Evolutionary conservation across 1,139 yeast genomes (phyloP).

Genomic region (Ashbya aceris): DNA sequence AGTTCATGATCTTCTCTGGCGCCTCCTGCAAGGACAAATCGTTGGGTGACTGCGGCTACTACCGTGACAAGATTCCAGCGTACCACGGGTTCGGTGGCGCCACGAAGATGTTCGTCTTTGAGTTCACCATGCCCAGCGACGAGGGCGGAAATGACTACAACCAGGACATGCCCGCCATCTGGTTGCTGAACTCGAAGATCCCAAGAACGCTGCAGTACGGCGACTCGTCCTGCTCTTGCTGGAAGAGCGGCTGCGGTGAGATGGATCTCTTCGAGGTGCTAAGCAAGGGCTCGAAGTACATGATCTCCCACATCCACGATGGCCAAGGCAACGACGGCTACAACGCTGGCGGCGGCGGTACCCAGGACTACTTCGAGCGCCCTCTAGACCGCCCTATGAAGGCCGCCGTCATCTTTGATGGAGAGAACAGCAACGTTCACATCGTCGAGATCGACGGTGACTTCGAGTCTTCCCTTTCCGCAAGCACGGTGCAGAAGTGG

Average conservation of each 20-base stretch:
- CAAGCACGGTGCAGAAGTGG: slow-evolving; percentile 50
- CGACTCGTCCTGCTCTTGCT: slow-evolving; percentile 72
- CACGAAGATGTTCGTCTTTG: slow-evolving; percentile 61
- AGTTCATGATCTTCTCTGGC: slow-evolving; percentile 70
- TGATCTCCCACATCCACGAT: slow-evolving; percentile 77
- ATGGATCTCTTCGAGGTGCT: slow-evolving; percentile 84
- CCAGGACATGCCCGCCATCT: slow-evolving; percentile 66
- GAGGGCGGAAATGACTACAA: slow-evolving; percentile 32
- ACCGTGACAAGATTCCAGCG: slow-evolving; percentile 68
- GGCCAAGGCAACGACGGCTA: slow-evolving; percentile 64
- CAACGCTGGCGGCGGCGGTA: slow-evolving; percentile 68
- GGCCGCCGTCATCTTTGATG: slow-evolving; percentile 81
- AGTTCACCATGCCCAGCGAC: slow-evolving; percentile 56
- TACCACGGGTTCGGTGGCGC: slow-evolving; percentile 62
- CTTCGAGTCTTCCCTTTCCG: slow-evolving; percentile 47
- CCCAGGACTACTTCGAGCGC: slow-evolving; percentile 77
- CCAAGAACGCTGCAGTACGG: slow-evolving; percentile 94
- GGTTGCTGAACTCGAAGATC: slow-evolving; percentile 88
- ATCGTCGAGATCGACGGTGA: slow-evolving; percentile 50
- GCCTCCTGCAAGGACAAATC: slow-evolving; percentile 46
- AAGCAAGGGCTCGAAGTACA: slow-evolving; percentile 56
- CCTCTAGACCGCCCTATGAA: slow-evolving; percentile 70
- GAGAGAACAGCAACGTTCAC: slow-evolving; percentile 41
- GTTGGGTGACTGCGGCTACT: slow-evolving; percentile 71
- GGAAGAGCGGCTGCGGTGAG: slow-evolving; percentile 97